Conservation (phyloP, 2,329 filamentous ascomycete species). For the Aspergillus calidoustus region DNA sequence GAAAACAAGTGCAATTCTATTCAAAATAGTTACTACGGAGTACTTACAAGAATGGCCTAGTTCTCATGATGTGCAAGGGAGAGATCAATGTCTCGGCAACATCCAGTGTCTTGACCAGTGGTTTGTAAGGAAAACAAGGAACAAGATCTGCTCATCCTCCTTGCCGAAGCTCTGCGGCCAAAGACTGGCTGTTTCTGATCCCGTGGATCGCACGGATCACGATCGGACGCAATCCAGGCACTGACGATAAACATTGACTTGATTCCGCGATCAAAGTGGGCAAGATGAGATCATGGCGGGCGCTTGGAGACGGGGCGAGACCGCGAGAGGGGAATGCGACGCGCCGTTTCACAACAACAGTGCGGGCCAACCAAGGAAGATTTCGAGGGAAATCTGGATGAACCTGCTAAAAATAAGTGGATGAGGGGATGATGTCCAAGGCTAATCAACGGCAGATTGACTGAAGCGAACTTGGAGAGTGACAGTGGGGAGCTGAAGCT, state of each 20-base stretch:
- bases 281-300: conserved; percentile 4
- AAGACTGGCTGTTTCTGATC: conserved; percentile 1
- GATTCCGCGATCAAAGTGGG: conserved; percentile 12
- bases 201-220: conserved; percentile 11
- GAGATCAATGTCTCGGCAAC: neutral
- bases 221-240: conserved; percentile 12
- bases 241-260: neutral
- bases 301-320: conserved; percentile 9
- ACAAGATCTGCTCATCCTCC: neutral
- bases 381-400: neutral
- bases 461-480: neutral
- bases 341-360: conserved; percentile 3
- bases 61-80: neutral
- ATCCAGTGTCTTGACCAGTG: neutral
- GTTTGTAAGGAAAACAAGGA: conserved; percentile 1
- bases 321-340: neutral
- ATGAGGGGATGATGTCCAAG: neutral
- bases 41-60: neutral
- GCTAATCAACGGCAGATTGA: neutral
- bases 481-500: conserved; percentile 8
- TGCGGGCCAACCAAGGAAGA: conserved; percentile 2
- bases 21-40: neutral
- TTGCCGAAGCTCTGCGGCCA: conserved; percentile 2
- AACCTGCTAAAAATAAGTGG: conserved; percentile 11
- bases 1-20: neutral